Conservation (phyloP, 768 basidiomycete species). For the Hypsizygus marmoreus region DNA sequence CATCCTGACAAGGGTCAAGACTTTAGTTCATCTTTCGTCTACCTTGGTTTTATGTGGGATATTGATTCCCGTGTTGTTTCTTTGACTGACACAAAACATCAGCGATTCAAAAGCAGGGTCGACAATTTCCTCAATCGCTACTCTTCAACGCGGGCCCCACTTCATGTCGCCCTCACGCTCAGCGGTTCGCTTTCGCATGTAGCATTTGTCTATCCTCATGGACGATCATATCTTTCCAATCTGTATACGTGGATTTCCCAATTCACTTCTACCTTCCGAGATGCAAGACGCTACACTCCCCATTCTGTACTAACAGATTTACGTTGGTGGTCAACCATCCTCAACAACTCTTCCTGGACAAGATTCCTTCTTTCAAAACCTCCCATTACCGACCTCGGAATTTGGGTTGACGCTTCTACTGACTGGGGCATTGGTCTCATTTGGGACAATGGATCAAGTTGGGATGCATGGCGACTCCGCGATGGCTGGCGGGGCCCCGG, state of each 20-base stretch:
- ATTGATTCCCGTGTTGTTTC: slow-evolving; percentile 20
- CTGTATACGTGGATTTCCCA: slow-evolving; percentile 26
- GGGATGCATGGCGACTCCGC: slow-evolving; percentile 28
- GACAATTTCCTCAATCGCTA: slow-evolving; percentile 11
- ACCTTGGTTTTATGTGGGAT: slow-evolving; percentile 33
- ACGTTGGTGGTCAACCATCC: slow-evolving; percentile 30
- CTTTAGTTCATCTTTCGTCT: slow-evolving; percentile 21
- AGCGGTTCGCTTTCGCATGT: slow-evolving; percentile 34
- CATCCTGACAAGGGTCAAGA: slow-evolving; percentile 23
- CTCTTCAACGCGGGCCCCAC: not conserved
- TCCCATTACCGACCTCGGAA: slow-evolving; percentile 8
- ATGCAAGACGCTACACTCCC: slow-evolving; percentile 17
- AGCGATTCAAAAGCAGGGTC: slow-evolving; percentile 21
- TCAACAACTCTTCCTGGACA: not conserved
- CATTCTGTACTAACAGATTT: slow-evolving; percentile 26
- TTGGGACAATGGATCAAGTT: slow-evolving; percentile 20
- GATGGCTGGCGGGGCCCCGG: slow-evolving; percentile 17
- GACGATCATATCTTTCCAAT: slow-evolving; percentile 25
- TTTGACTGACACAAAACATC: slow-evolving; percentile 26
- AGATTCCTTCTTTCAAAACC: slow-evolving; percentile 15
- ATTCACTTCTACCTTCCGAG: slow-evolving; percentile 20
- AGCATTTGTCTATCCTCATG: slow-evolving; percentile 28
- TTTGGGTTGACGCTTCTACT: slow-evolving; percentile 41
- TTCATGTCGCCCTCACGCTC: slow-evolving; percentile 20
- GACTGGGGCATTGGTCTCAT: slow-evolving; percentile 41